Percentiles rank a stretch among this genome's conserved stretches.
These are phyloP conservation scores for Chaetomium cochliodes DNA, from an alignment of 495 filamentous ascomycete genomes.

Conservation along the genomic window DNA sequence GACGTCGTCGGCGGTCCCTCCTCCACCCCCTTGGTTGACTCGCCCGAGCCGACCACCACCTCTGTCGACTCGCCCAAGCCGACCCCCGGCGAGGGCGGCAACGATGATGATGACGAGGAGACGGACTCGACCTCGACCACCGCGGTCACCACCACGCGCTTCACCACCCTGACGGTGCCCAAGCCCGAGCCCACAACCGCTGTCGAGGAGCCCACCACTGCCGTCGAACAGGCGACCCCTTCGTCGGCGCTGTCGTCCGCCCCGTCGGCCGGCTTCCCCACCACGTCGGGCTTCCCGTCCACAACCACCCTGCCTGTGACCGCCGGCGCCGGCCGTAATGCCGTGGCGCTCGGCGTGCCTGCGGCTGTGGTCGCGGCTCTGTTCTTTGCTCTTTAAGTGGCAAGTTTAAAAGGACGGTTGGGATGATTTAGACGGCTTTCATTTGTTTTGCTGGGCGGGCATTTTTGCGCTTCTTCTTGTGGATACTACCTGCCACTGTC, in stretches of 20 bases:
- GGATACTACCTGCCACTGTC: not conserved
- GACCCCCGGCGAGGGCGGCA: constrained; percentile 11
- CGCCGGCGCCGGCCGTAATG: constrained; percentile 34
- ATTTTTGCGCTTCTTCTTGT: constrained; percentile 2
- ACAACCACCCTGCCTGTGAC: constrained; percentile 23
- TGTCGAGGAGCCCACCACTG: not conserved
- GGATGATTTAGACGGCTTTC: not conserved
- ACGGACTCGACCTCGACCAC: constrained; percentile 17
- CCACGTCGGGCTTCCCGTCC: constrained; percentile 11
- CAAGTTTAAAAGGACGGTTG: not conserved
- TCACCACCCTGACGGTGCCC: constrained; percentile 32
- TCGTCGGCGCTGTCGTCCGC: not conserved
- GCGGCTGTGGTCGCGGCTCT: constrained; percentile 28
- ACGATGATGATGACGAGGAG: not conserved
- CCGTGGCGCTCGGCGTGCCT: constrained; percentile 27
- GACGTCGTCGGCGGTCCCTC: constrained; percentile 8
- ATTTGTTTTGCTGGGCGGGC: constrained; percentile 7
- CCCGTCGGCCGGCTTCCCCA: constrained; percentile 18
- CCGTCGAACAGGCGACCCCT: not conserved
- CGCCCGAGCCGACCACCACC: constrained; percentile 36
- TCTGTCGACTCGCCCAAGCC: constrained; percentile 23
- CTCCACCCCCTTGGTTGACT: constrained; percentile 20
- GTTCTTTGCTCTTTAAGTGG: constrained; percentile 28
- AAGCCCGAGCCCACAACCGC: constrained; percentile 19
- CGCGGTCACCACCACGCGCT: constrained; percentile 14